phyloP scores from a whole-genome alignment of 2,329 filamentous ascomycete genomes.

The Graphilbum sp. region DNA sequence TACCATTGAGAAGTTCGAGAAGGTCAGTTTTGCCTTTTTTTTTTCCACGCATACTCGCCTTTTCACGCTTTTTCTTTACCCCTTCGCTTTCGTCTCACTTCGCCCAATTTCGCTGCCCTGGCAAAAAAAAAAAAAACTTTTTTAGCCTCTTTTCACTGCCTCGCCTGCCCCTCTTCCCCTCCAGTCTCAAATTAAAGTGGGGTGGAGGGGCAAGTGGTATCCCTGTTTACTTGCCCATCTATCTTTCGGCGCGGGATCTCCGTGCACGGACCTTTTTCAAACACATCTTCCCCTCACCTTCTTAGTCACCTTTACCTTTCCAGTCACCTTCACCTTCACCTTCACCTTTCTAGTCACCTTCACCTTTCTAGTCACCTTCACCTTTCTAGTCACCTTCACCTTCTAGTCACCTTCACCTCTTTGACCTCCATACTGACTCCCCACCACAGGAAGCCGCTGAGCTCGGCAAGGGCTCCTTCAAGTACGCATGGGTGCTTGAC shows the following conservation, averaged over 20 bases:
- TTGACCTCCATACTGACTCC: constrained; percentile 3
- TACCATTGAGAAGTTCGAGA: constrained; percentile 99
- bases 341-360: too few species aligned
- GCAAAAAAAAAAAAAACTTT: constrained; percentile 10
- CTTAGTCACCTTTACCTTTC: too few species aligned
- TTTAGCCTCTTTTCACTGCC: constrained; percentile 11
- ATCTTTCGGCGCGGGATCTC: constrained; percentile 5
- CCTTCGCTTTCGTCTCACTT: constrained; percentile 4
- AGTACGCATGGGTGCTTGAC: constrained; percentile 99
- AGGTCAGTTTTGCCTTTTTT: constrained; percentile 45
- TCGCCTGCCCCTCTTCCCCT: constrained; percentile 5
- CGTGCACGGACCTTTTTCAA: constrained; percentile 6
- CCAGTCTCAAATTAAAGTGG: constrained; percentile 6
- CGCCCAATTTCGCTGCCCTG: neutral
- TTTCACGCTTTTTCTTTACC: too few species aligned
- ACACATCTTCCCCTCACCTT: too few species aligned
- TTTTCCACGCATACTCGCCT: constrained; percentile 6
- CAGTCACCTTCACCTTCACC: too few species aligned
- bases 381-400: too few species aligned
- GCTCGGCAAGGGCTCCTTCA: constrained; percentile 99
- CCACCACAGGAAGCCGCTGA: constrained; percentile 89
- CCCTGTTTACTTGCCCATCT: too few species aligned
- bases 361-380: too few species aligned
- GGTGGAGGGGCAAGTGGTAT: constrained; percentile 9
- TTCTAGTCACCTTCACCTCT: neutral